These are phyloP conservation scores for Puya raimondii DNA, from an alignment of 176 grass and related monocot genomes.

Conservation along the genomic window DNA sequence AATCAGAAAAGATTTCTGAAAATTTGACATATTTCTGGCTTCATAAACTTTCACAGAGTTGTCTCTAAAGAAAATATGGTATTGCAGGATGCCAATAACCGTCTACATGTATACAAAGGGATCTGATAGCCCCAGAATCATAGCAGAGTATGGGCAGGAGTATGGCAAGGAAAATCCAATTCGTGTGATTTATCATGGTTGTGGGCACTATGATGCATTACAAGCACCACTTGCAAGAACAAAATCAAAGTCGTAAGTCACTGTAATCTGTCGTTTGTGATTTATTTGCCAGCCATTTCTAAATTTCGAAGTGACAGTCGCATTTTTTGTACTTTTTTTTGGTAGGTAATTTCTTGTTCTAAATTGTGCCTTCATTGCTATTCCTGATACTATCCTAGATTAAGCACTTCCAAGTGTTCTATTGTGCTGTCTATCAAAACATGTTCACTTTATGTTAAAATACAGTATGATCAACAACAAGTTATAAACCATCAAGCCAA, in stretches of 20 bases:
- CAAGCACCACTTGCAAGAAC: constrained; percentile 52
- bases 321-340: too few species aligned
- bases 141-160: constrained; percentile 96
- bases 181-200: constrained; percentile 75
- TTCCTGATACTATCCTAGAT: too few species aligned
- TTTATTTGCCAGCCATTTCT: too few species aligned
- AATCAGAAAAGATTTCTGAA: too few species aligned
- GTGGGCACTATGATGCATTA: constrained; percentile 72
- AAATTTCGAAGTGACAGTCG: too few species aligned
- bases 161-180: constrained; percentile 82
- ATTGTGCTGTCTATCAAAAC: too few species aligned
- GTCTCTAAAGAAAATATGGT: not conserved
- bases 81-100: constrained; percentile 76
- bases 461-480: too few species aligned
- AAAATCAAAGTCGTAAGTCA: constrained; percentile 42
- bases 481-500: too few species aligned
- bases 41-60: not conserved
- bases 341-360: too few species aligned
- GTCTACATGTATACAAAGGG: constrained; percentile 72
- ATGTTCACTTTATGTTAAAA: too few species aligned
- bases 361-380: too few species aligned
- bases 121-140: constrained; percentile 49
- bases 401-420: too few species aligned
- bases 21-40: not conserved
- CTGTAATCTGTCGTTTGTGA: not conserved